Conservation (phyloP, 2,329 filamentous ascomycete genomes). For the Epichloe coenophiala region DNA sequence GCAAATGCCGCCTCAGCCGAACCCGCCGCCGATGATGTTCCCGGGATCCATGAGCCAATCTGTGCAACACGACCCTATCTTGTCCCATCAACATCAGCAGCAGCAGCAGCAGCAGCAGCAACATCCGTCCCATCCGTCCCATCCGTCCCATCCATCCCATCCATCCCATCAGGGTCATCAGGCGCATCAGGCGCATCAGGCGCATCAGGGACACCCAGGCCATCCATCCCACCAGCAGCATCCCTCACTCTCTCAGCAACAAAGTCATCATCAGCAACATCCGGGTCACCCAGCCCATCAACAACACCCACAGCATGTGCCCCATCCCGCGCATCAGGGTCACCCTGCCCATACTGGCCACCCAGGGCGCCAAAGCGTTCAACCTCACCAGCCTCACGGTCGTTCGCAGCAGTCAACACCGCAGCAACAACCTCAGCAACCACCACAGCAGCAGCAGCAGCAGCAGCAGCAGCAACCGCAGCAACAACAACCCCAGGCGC, state of each 20-base stretch:
- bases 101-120: slow-evolving; percentile 17
- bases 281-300: slow-evolving; percentile 9
- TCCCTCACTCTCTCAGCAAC: slow-evolving; percentile 10
- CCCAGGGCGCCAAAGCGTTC: slow-evolving; percentile 15
- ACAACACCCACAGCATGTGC: slow-evolving; percentile 10
- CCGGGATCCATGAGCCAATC: slow-evolving; percentile 26
- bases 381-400: slow-evolving; percentile 9
- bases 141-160: slow-evolving; percentile 14
- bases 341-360: slow-evolving; percentile 10
- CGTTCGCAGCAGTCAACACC: slow-evolving; percentile 18
- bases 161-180: slow-evolving; percentile 10
- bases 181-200: slow-evolving; percentile 17
- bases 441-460: slow-evolving; percentile 10
- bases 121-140: slow-evolving; percentile 10
- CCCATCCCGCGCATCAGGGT: slow-evolving; percentile 15
- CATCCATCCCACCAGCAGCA: slow-evolving; percentile 14
- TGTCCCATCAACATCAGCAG: slow-evolving; percentile 28
- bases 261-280: slow-evolving; percentile 14
- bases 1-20: slow-evolving; percentile 29
- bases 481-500: slow-evolving; percentile 16
- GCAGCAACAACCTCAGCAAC: slow-evolving; percentile 14
- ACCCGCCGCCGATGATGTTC: slow-evolving; percentile 24
- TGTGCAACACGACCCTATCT: slow-evolving; percentile 28
- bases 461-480: slow-evolving; percentile 12
- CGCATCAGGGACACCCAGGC: slow-evolving; percentile 13